A percentile compares a stretch with the other conserved stretches of the same genome.
These are phyloP conservation scores for Saccharomyces uvarum DNA, from an alignment of 1,139 yeast genomes.

Conservation along the genomic window DNA sequence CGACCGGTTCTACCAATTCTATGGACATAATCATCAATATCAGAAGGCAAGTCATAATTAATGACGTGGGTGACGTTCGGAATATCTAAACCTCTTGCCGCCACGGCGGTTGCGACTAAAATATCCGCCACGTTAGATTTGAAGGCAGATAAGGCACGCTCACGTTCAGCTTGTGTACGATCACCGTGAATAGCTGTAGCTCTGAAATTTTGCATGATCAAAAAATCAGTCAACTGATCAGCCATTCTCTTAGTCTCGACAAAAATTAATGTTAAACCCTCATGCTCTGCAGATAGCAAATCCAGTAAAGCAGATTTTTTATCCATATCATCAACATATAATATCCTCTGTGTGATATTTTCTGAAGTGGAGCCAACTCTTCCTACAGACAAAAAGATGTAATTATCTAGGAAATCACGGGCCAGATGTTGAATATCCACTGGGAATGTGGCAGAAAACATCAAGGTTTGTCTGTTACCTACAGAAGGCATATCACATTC, in stretches of 20 bases:
- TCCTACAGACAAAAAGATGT: constrained; percentile 92
- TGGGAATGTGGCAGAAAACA: constrained; percentile 99
- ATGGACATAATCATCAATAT: constrained; percentile 96
- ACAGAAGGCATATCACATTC: constrained; percentile 95
- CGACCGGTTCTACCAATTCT: constrained; percentile 99
- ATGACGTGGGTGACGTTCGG: constrained; percentile 96
- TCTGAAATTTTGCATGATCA: constrained; percentile 80
- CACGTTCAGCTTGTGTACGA: constrained; percentile 95
- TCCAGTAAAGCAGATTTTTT: constrained; percentile 87
- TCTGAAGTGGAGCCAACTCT: constrained; percentile 96
- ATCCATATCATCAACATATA: constrained; percentile 89
- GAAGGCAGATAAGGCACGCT: constrained; percentile 74
- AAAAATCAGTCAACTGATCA: constrained; percentile 84
- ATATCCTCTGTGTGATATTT: constrained; percentile 87
- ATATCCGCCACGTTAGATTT: constrained; percentile 54
- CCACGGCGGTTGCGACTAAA: constrained; percentile 87
- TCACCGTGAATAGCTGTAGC: constrained; percentile 98
- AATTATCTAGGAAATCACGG: constrained; percentile 89
- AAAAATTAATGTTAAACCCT: constrained; percentile 80
- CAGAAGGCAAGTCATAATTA: constrained; percentile 92
- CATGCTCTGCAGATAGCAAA: constrained; percentile 61
- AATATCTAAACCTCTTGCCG: constrained; percentile 95
- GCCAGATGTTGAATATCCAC: constrained; percentile 93
- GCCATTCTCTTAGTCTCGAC: constrained; percentile 99
- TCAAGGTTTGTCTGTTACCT: constrained; percentile 81